Percentiles rank a stretch among this genome's conserved stretches.
Conservation (phyloP, 2,329 filamentous ascomycete species). For the Aspergillus versicolor region DNA sequence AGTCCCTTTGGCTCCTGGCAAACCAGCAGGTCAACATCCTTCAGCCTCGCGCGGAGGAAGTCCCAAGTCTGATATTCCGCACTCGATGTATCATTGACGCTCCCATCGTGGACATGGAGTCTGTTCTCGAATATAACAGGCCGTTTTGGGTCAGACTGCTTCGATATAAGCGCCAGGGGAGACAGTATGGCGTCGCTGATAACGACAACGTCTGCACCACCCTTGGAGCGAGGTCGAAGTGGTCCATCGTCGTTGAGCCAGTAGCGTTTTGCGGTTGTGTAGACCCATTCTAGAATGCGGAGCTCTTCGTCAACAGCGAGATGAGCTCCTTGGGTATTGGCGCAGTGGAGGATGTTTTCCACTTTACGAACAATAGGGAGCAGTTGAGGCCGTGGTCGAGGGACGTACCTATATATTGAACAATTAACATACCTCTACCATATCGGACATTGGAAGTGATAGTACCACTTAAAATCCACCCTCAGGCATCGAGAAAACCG, state of each 20-base stretch:
- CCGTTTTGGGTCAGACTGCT: not conserved
- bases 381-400: not conserved
- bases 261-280: conserved; percentile 49
- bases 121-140: not conserved
- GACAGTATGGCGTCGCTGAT: conserved; percentile 82
- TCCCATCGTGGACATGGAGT: not conserved
- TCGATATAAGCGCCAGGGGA: conserved; percentile 53
- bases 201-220: conserved; percentile 72
- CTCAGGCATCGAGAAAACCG: not conserved
- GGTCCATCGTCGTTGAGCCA: conserved; percentile 69
- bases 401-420: not conserved
- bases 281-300: not conserved
- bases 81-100: conserved; percentile 44
- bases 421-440: not conserved
- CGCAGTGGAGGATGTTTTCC: not conserved
- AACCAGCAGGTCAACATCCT: conserved; percentile 73
- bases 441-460: not conserved
- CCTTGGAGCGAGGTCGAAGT: conserved; percentile 60
- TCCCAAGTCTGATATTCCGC: conserved; percentile 71
- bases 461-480: not conserved
- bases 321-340: not conserved
- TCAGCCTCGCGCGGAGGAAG: conserved; percentile 69
- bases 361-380: not conserved
- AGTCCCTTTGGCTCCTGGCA: conserved; percentile 73
- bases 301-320: not conserved